Conservation (phyloP, 306 rosid species). For the Delonix regia region DNA sequence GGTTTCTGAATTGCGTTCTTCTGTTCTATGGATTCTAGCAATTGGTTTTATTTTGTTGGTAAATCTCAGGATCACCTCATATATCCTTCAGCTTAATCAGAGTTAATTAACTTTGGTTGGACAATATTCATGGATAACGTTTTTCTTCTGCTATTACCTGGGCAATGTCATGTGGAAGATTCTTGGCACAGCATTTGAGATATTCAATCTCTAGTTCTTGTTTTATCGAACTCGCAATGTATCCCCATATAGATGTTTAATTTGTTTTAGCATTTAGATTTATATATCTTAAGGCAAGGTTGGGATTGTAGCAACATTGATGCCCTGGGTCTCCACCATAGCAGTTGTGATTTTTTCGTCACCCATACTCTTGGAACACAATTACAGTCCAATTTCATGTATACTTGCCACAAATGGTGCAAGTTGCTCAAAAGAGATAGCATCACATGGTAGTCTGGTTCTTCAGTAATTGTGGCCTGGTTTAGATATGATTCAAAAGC, state of each 20-base stretch:
- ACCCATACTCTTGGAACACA: background rate
- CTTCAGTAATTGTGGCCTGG: background rate
- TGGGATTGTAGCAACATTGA: background rate
- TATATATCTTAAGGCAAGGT: background rate
- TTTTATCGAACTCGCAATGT: background rate
- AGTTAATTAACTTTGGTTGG: background rate
- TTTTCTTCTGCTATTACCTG: background rate
- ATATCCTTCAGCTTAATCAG: constrained; percentile 9
- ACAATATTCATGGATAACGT: background rate
- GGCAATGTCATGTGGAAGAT: background rate
- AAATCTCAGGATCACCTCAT: background rate
- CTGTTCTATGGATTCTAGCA: background rate
- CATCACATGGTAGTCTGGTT: background rate
- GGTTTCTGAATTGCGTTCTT: constrained; percentile 1
- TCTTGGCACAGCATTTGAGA: background rate
- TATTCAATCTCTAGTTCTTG: background rate
- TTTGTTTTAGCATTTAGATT: background rate
- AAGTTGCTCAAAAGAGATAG: constrained; percentile 11
- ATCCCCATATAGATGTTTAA: constrained; percentile 1
- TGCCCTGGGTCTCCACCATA: background rate
- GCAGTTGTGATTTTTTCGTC: background rate
- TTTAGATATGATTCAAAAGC: background rate
- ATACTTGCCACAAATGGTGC: background rate
- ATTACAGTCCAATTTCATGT: background rate
- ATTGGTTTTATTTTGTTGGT: background rate